A percentile compares a stretch with the other conserved stretches of the same genome.
These are phyloP conservation scores for Millerozyma miso DNA, from an alignment of 805 yeast species.

Conservation along the genomic window DNA sequence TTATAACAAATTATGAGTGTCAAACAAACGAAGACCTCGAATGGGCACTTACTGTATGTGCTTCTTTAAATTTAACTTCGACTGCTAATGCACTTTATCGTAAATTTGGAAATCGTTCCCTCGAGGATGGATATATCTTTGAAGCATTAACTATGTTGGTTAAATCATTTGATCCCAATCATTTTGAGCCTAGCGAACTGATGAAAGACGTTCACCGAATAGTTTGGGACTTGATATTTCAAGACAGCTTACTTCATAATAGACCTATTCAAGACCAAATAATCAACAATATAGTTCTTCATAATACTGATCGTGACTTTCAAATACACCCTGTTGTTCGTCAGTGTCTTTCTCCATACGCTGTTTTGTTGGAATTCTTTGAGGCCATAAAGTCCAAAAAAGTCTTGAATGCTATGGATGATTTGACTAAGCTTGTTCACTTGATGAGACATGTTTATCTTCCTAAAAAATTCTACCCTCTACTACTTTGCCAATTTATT, in stretches of 20 bases:
- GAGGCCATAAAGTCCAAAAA: constrained; percentile 16
- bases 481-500: constrained; percentile 45
- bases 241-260: constrained; percentile 51
- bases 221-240: constrained; percentile 60
- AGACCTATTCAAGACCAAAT: constrained; percentile 54
- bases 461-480: constrained; percentile 47
- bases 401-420: constrained; percentile 21
- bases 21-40: constrained; percentile 72
- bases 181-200: constrained; percentile 20
- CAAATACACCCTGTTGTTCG: constrained; percentile 53
- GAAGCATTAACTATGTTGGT: constrained; percentile 66
- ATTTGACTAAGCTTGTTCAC: constrained; percentile 47
- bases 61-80: constrained; percentile 55
- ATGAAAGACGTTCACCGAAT: constrained; percentile 45
- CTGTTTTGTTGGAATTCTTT: constrained; percentile 52
- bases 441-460: constrained; percentile 38
- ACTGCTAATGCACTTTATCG: constrained; percentile 55
- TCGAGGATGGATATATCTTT: constrained; percentile 50
- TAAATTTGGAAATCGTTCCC: constrained; percentile 43
- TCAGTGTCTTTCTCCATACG: constrained; percentile 71
- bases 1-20: constrained; percentile 58
- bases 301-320: constrained; percentile 28
- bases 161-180: constrained; percentile 50
- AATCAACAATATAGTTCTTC: constrained; percentile 44
- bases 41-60: constrained; percentile 73